Evolutionary conservation across 2,329 filamentous ascomycete genomes (phyloP), one percentile per base, ranked within the genome.

Genomic region (Chlorencoelia australis): DNA sequence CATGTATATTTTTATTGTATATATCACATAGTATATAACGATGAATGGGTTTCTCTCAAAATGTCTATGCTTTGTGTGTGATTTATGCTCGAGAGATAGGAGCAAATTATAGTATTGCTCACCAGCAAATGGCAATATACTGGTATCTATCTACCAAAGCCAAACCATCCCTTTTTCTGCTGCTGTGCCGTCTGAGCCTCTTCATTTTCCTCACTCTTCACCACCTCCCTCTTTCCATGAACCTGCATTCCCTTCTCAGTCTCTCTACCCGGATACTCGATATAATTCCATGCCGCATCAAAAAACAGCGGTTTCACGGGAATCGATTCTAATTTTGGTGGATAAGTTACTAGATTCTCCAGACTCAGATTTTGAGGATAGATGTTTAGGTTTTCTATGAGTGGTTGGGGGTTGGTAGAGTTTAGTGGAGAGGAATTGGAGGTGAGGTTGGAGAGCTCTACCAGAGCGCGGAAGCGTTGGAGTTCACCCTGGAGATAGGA

Each of bases 251-350:
- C n/a, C 47, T 42, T 52, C 41, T 59, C 49, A 5, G 57, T 54
- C 20, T 59, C 48, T 49, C 75, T 75, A 21, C 77, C 78, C 0
- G 88, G 87, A 55, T 98, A 98, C 32, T 86, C 77, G 44, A 98
- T 88, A 57, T 95, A 96, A 58, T 96, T 96, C 83, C 86, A 98
- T 7, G 91, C 91, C 6, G 94, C 81, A 55, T 98, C 91, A 41
- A 96, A 75, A 68, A 96, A 96, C 21, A 96, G 69, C 18, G 91
- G 91, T 66, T 98, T 98, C 35, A 94, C 81, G 0, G 91, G 87
- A 25, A 96, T 76, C 2, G 82, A 71, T 43, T 84, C 76, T 47
- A 95, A 65, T 55, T 78, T 82, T 1, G 89, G 88, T 9, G 91
- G 91, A 59, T 88, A 95, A 4, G 78, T 73, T 30, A 96, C 88